Evolutionary conservation across 1,284 basidiomycete genomes (phyloP).

Genomic region (Gastroboletus turbinatus): DNA sequence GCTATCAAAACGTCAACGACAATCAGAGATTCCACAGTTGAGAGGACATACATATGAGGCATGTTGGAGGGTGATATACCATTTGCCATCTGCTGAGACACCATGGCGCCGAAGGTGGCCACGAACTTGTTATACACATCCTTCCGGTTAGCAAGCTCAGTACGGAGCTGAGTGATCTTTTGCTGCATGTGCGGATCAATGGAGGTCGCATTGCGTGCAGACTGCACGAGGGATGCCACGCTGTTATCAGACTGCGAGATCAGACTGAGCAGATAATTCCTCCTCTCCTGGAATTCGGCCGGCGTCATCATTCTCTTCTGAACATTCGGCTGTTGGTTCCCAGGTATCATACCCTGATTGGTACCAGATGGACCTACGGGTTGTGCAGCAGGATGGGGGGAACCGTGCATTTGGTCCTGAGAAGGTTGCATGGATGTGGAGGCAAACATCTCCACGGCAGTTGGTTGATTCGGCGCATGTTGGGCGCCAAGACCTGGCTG

Average conservation of each 20-base stretch:
- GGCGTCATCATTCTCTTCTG: constrained; percentile 23
- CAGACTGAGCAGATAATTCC: constrained; percentile 9
- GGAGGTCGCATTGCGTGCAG: constrained; percentile 19
- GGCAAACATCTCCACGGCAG: constrained; percentile 43
- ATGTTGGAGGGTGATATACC: constrained; percentile 21
- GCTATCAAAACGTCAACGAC: constrained; percentile 21
- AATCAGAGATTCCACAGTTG: background rate
- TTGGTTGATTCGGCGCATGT: constrained; percentile 36
- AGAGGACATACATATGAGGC: constrained; percentile 29
- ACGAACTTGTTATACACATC: constrained; percentile 39
- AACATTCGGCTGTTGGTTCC: constrained; percentile 16
- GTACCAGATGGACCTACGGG: constrained; percentile 18
- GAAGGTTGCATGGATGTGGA: constrained; percentile 40
- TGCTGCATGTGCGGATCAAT: constrained; percentile 31
- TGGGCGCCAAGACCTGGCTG: constrained; percentile 30
- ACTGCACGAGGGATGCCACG: constrained; percentile 15
- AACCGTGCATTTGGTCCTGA: constrained; percentile 46
- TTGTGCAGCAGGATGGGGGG: constrained; percentile 43
- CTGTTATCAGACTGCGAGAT: constrained; percentile 23
- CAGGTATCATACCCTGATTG: constrained; percentile 26
- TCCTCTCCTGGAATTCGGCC: constrained; percentile 30
- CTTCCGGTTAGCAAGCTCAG: constrained; percentile 37
- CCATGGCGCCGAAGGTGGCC: constrained; percentile 16
- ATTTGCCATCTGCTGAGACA: constrained; percentile 30
- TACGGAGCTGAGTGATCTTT: constrained; percentile 31